These are phyloP conservation scores for Colletotrichum liaoningense DNA, from an alignment of 2,329 filamentous ascomycete genomes.

Conservation along the genomic window DNA sequence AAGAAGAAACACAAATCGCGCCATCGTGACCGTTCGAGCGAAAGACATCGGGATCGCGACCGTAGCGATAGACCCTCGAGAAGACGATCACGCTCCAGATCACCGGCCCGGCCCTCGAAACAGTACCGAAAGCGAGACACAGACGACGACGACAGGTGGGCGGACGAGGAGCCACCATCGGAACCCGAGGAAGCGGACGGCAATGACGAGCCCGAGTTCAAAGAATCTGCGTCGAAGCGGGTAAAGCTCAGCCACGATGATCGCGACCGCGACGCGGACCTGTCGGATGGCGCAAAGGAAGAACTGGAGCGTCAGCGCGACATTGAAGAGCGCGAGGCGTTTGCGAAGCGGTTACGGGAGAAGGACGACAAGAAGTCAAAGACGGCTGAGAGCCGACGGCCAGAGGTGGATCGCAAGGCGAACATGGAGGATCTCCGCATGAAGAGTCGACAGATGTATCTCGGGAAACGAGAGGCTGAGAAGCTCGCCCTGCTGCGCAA, in stretches of 20 bases:
- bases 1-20: conserved; percentile 59
- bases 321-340: conserved; percentile 80
- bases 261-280: conserved; percentile 50
- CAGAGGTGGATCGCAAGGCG: conserved; percentile 73
- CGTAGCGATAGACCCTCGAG: conserved; percentile 41
- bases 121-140: conserved; percentile 55
- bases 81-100: conserved; percentile 46
- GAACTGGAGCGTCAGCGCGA: conserved; percentile 73
- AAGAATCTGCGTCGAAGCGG: conserved; percentile 78
- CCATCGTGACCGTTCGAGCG: conserved; percentile 45
- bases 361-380: conserved; percentile 79
- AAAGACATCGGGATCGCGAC: conserved; percentile 52
- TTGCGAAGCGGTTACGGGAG: conserved; percentile 78
- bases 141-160: conserved; percentile 78
- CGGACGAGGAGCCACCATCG: conserved; percentile 74
- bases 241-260: conserved; percentile 72
- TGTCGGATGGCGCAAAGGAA: conserved; percentile 70
- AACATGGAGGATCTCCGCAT: conserved; percentile 85
- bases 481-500: conserved; percentile 86
- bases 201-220: conserved; percentile 68
- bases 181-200: conserved; percentile 50
- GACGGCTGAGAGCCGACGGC: conserved; percentile 64
- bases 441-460: conserved; percentile 89
- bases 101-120: conserved; percentile 51
- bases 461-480: conserved; percentile 92